These are phyloP conservation scores for Quercus glauca DNA, from an alignment of 306 rosid genomes.

Conservation along the genomic window DNA sequence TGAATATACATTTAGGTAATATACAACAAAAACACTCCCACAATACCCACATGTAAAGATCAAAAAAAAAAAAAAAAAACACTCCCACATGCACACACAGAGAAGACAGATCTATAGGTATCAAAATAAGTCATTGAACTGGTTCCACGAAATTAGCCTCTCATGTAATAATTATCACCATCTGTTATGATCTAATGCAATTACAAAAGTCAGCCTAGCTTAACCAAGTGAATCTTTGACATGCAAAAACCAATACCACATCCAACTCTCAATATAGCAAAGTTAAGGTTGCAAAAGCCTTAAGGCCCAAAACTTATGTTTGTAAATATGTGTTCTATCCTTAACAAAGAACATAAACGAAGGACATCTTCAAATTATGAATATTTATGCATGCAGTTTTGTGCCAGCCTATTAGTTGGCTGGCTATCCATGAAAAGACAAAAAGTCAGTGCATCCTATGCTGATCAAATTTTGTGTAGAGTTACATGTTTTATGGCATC, in stretches of 20 bases:
- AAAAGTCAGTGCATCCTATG: too few species aligned
- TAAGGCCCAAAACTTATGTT: background rate
- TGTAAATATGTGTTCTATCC: background rate
- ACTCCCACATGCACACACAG: background rate
- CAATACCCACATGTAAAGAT: background rate
- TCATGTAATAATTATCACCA: background rate
- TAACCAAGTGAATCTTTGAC: background rate
- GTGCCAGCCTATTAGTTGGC: background rate
- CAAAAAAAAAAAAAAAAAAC: background rate
- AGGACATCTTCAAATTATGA: background rate
- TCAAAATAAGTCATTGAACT: background rate
- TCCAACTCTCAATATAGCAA: background rate
- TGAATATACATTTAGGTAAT: background rate
- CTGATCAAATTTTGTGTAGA: too few species aligned
- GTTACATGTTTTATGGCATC: too few species aligned
- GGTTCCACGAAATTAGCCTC: background rate
- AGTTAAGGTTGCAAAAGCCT: background rate
- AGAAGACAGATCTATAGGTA: background rate
- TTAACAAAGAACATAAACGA: background rate
- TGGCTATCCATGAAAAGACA: too few species aligned
- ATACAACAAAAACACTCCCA: background rate
- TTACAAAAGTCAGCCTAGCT: background rate
- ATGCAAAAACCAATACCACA: background rate
- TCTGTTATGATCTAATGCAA: background rate
- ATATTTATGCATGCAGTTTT: background rate